Evolutionary conservation across 768 basidiomycete genomes (phyloP), one percentile per base, ranked within the genome.

Genomic region (Suillus clintonianus): DNA sequence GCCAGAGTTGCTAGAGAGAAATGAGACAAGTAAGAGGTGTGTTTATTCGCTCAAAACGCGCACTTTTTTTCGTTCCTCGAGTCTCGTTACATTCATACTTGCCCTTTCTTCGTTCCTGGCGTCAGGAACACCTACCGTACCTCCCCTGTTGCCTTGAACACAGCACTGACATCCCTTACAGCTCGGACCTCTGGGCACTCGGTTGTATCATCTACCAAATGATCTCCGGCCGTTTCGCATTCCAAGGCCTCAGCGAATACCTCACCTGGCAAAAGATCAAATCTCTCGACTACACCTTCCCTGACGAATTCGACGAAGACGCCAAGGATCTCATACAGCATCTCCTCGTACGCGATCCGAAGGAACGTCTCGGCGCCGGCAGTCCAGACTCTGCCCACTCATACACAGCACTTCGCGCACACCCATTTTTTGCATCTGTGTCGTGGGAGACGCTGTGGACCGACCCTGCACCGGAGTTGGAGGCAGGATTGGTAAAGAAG

Each of bases 261-360:
- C 86, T 97, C 64, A 97, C 92, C 37, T 96, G 95, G 86, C 90
- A 97, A 72, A 95, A 94, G 79, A 93, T 99, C 77, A 91, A 95
- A 77, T 83, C 87, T 51, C 81, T 92, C 54, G 91, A 97, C 51
- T 98, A 95, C 78, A 81, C 85, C 24, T 93, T 95, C 72, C 95
- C 97, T 0, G 88, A 90, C 10, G 90, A 86, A 1, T 96, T 97
- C 70, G 93, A 97, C 70, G 79, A 83, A 51, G 83, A 89, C 45
- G 95, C 94, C 5, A 85, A 86, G 68, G 92, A 94, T 75, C 81
- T 99, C 54, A 84, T 99, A 22, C 81, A 86, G 69, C 82, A 81
- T 62, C 83, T 99, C 5, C 78, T 99, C 67, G 94, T 97, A 53
- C 80, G 78, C 19, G 85, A 91, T 56, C 89, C 90, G 1, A 63